phyloP scores from a whole-genome alignment of 805 yeast species.

The Saturnispora besseyi region DNA sequence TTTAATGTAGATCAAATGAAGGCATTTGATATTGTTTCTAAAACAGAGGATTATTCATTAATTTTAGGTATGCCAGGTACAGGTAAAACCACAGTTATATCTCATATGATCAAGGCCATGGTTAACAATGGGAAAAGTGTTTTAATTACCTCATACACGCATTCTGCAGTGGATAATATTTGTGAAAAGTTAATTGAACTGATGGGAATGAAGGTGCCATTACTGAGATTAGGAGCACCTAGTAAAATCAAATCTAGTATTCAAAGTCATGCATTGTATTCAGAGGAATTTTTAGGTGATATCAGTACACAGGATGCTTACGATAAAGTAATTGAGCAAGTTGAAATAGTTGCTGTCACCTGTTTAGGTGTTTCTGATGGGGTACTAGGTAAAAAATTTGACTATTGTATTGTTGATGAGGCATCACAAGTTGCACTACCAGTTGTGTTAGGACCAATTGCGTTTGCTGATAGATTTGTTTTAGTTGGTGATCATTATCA shows the following conservation, averaged over 20 bases:
- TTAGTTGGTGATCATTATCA: conserved; percentile 97
- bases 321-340: conserved; percentile 37
- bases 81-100: conserved; percentile 87
- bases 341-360: conserved; percentile 81
- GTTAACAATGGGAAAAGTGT: conserved; percentile 57
- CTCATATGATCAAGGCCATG: conserved; percentile 56
- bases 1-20: conserved; percentile 64
- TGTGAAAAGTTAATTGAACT: conserved; percentile 54
- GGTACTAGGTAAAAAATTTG: conserved; percentile 56
- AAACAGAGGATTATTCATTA: conserved; percentile 66
- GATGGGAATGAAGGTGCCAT: conserved; percentile 27
- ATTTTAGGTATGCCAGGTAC: conserved; percentile 98
- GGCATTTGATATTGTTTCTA: conserved; percentile 60
- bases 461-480: conserved; percentile 68
- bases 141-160: conserved; percentile 78
- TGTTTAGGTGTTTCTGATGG: conserved; percentile 68
- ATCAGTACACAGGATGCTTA: conserved; percentile 37
- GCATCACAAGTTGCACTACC: conserved; percentile 96
- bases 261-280: conserved; percentile 40
- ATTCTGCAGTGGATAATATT: conserved; percentile 94
- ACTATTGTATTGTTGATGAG: conserved; percentile 91
- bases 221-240: conserved; percentile 60
- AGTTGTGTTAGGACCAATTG: conserved; percentile 76
- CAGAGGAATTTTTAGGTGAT: conserved; percentile 23
- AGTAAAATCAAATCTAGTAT: conserved; percentile 56